These are phyloP conservation scores for Monosporascus sp. DNA, from an alignment of 2,329 filamentous ascomycete species.

Conservation along the genomic window DNA sequence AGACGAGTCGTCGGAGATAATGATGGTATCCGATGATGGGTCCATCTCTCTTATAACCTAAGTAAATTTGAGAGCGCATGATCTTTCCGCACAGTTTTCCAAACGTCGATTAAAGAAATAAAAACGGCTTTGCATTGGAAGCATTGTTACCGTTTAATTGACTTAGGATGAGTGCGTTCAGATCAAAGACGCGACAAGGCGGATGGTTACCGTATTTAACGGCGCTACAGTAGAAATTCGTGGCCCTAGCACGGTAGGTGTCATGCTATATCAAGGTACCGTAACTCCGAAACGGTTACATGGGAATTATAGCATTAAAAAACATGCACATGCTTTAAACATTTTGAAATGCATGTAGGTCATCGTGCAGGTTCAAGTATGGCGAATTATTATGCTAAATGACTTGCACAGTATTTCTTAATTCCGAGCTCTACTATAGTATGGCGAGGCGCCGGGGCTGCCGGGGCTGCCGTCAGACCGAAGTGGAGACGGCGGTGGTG, in stretches of 20 bases:
- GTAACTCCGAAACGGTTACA: neutral
- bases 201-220: neutral
- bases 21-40: conserved; percentile 9
- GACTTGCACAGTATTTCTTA: no score
- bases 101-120: neutral
- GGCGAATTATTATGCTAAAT: no score
- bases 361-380: no score
- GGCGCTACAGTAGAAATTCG: neutral
- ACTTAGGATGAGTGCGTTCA: neutral
- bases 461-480: no score
- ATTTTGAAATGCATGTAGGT: no score
- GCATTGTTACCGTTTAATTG: neutral
- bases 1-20: conserved; percentile 22
- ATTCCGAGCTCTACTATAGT: no score
- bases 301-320: no score
- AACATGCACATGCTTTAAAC: no score
- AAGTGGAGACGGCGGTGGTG: no score
- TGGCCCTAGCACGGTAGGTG: neutral
- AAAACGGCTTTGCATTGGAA: neutral
- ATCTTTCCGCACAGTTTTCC: neutral
- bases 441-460: no score
- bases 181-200: neutral
- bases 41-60: conserved; percentile 11
- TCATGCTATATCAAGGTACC: neutral
- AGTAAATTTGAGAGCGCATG: neutral